Evolutionary conservation across 352 stramenopile genomes (phyloP).

Genomic region (Pythium brachiatum): DNA sequence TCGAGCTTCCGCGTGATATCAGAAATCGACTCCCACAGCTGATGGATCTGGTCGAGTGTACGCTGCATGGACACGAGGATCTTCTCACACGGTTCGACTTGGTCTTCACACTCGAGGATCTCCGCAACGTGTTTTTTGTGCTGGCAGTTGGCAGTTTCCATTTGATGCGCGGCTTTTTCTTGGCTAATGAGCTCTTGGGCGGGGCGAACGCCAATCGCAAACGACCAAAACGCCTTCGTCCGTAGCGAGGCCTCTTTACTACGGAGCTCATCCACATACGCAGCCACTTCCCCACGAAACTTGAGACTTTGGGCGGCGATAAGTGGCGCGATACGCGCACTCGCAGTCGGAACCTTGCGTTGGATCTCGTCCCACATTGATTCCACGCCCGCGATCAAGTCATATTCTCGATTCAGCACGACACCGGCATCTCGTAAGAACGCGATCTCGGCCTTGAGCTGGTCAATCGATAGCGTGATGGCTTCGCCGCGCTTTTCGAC

Average conservation of each 20-base stretch:
- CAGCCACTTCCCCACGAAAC: constrained; percentile 71
- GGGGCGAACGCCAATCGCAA: constrained; percentile 37
- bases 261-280: constrained; percentile 81
- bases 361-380: constrained; percentile 61
- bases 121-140: constrained; percentile 86
- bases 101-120: constrained; percentile 91
- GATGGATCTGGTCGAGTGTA: constrained; percentile 70
- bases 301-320: constrained; percentile 60
- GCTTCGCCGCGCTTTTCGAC: constrained; percentile 72
- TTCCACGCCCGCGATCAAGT: constrained; percentile 54
- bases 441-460: constrained; percentile 58
- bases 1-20: constrained; percentile 89
- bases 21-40: constrained; percentile 86
- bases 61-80: constrained; percentile 73
- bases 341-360: constrained; percentile 60
- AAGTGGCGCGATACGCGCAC: constrained; percentile 59
- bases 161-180: constrained; percentile 34
- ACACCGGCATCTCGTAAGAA: constrained; percentile 68
- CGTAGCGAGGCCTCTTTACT: constrained; percentile 51
- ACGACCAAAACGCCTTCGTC: constrained; percentile 62
- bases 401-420: constrained; percentile 47
- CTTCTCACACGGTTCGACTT: constrained; percentile 80
- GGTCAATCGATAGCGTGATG: constrained; percentile 60
- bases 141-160: constrained; percentile 37
- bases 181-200: constrained; percentile 44